Percentiles rank a stretch among this genome's conserved stretches.
Evolutionary conservation across 2,329 filamentous ascomycete genomes (phyloP).

Genomic region (Neurospora sp.): DNA sequence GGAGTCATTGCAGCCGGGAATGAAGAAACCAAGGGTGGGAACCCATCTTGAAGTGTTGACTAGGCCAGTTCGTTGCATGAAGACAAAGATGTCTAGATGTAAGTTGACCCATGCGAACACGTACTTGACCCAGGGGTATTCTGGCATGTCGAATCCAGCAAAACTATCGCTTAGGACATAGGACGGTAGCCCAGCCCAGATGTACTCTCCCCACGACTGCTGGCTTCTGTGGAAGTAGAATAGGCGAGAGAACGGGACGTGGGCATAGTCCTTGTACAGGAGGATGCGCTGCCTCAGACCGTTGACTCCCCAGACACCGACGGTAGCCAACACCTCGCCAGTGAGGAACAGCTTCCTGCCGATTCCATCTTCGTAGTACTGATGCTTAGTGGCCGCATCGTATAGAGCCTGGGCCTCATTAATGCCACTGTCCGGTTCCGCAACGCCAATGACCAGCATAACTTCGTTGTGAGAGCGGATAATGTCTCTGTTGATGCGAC

Average conservation of each 20-base stretch:
- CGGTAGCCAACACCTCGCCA: conserved; percentile 29
- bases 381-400: conserved; percentile 33
- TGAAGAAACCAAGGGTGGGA: conserved; percentile 39
- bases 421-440: conserved; percentile 42
- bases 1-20: conserved; percentile 44
- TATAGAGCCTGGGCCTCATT: conserved; percentile 26
- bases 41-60: conserved; percentile 31
- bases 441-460: conserved; percentile 53
- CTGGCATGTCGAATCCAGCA: conserved; percentile 17
- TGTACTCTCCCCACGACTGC: conserved; percentile 24
- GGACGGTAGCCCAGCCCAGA: conserved; percentile 31
- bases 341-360: conserved; percentile 30
- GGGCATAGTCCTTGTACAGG: conserved; percentile 41
- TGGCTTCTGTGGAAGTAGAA: conserved; percentile 24
- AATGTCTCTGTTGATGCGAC: conserved; percentile 44
- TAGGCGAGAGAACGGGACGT: conserved; percentile 38
- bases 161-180: conserved; percentile 26
- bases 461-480: conserved; percentile 54
- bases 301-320: conserved; percentile 41
- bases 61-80: conserved; percentile 42
- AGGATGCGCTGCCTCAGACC: conserved; percentile 46
- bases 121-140: conserved; percentile 4
- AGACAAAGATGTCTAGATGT: conserved; percentile 43
- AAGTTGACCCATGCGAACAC: conserved; percentile 29
- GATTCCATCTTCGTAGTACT: conserved; percentile 36